Percentiles rank a stretch among this genome's conserved stretches.
These are phyloP conservation scores for Raphanus hybrid DNA, from an alignment of 441 rosid genomes.

Conservation along the genomic window DNA sequence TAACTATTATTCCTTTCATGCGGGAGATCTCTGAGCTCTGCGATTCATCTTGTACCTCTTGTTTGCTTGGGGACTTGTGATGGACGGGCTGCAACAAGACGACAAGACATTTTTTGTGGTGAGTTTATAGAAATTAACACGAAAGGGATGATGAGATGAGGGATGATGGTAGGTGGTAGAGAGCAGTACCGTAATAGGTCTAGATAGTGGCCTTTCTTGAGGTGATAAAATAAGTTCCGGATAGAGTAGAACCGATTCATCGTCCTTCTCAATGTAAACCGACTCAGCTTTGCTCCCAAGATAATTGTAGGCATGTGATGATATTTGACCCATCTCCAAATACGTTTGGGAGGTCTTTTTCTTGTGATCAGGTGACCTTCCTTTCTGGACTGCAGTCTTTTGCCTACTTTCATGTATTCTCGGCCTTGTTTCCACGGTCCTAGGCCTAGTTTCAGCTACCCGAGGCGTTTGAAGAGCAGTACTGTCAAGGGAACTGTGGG, in stretches of 20 bases:
- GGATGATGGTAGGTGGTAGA: not conserved
- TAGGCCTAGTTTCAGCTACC: constrained; percentile 21
- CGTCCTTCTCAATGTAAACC: constrained; percentile 30
- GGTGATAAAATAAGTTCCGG: constrained; percentile 42
- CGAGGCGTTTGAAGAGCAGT: constrained; percentile 10
- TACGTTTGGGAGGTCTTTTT: constrained; percentile 18
- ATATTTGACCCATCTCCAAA: constrained; percentile 14
- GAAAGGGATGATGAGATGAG: constrained; percentile 6
- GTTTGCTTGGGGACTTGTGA: constrained; percentile 12
- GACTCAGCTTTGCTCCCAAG: constrained; percentile 38
- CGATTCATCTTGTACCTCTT: constrained; percentile 36
- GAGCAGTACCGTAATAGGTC: constrained; percentile 37
- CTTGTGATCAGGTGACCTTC: constrained; percentile 27
- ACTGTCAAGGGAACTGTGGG: constrained; percentile 34
- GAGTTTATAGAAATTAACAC: not conserved
- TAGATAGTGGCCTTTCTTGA: constrained; percentile 36
- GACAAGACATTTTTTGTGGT: not conserved
- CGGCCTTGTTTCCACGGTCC: constrained; percentile 15
- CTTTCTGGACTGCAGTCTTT: constrained; percentile 12
- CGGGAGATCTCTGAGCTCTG: constrained; percentile 34
- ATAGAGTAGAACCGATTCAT: constrained; percentile 41
- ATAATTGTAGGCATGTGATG: constrained; percentile 29
- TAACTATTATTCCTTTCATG: constrained; percentile 27
- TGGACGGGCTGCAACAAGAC: constrained; percentile 29
- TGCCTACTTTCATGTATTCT: constrained; percentile 23